These are phyloP conservation scores for Mucor indicus DNA, from an alignment of 371 early-diverging fungal genomes.

Conservation along the genomic window DNA sequence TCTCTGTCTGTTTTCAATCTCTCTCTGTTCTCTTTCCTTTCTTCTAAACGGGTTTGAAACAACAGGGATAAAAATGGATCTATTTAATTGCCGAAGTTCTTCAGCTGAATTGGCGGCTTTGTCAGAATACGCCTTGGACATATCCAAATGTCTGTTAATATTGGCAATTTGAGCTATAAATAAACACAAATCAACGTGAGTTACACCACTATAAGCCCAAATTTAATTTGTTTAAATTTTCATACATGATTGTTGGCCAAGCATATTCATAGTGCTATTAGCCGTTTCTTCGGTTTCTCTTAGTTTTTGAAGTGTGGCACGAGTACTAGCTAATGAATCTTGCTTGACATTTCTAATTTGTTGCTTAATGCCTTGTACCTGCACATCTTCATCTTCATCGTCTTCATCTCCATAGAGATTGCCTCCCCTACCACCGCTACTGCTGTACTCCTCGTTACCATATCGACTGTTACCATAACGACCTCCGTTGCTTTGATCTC, in stretches of 20 bases:
- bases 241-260: slow-evolving; percentile 64
- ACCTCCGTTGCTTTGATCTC: slow-evolving; percentile 1
- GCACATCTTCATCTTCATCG: slow-evolving; percentile 62
- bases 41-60: slow-evolving; percentile 63
- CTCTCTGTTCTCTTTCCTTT: slow-evolving; percentile 57
- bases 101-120: slow-evolving; percentile 68
- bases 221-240: not conserved
- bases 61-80: slow-evolving; percentile 74
- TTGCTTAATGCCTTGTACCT: slow-evolving; percentile 56
- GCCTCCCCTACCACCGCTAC: not conserved
- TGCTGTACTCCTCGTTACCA: not conserved
- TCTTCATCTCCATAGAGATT: slow-evolving; percentile 1
- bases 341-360: slow-evolving; percentile 70
- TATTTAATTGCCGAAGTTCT: slow-evolving; percentile 76
- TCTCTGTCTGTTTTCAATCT: slow-evolving; percentile 47
- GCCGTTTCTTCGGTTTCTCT: slow-evolving; percentile 67
- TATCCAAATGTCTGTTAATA: slow-evolving; percentile 70
- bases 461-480: not conserved
- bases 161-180: slow-evolving; percentile 52
- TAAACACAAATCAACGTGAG: not conserved
- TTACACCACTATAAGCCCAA: slow-evolving; percentile 1
- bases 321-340: slow-evolving; percentile 71
- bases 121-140: slow-evolving; percentile 71
- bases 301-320: slow-evolving; percentile 64
- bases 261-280: slow-evolving; percentile 58